Base-by-base conservation (phyloP, 2,329 filamentous ascomycete genomes). In the Pseudogymnoascus sp. region DNA sequence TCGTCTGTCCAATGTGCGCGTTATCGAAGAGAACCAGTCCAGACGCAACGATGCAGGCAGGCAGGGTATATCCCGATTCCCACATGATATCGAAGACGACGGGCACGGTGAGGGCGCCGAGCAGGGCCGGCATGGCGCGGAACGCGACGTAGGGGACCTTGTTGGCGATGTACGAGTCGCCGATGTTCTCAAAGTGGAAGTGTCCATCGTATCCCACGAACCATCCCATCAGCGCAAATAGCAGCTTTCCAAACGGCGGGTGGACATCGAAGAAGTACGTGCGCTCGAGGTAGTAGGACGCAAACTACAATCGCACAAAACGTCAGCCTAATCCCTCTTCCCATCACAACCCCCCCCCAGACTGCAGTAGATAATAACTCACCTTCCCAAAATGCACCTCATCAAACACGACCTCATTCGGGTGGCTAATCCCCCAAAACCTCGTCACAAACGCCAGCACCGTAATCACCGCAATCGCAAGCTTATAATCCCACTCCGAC, bases 181-280 rank as follows among this genome's bases (percentile, higher is more conserved):
- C 94, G 74, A 99, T 99, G 79, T 97, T 99, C 69, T 99, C 94
- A 76, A 99, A 99, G 73, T 96, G 86, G 78, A 97, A 99, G 73
- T 92, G 87, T 68, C 94, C 94, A 78, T 97, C 90, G 75, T 96
- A 99, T 71, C 94, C 94, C 60, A 97, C 90, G 60, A 97, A 83
- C 94, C 94, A 99, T 74, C 94, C 94, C 78, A 96, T 92, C 66
- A 97, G 85, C 68, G 92, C 94, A 73, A 97, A 97, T 58, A 99
- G 86, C 63, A 99, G 91, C 81, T 99, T 99, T 76, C 90, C 94
- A 70, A 99, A 95, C 14, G 94, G 94, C 68, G 94, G 94, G 75
- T 99, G 94, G 61, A 99, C 94, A 79, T 99, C 94, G 86, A 99
- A 99, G 82, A 99, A 99, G 80, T 97, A 99, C 65, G 92, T 97